Percentiles rank a stretch among this genome's conserved stretches.
Conservation (phyloP, 2,329 filamentous ascomycete genomes). For the Aotearoamyces nothofagi region DNA sequence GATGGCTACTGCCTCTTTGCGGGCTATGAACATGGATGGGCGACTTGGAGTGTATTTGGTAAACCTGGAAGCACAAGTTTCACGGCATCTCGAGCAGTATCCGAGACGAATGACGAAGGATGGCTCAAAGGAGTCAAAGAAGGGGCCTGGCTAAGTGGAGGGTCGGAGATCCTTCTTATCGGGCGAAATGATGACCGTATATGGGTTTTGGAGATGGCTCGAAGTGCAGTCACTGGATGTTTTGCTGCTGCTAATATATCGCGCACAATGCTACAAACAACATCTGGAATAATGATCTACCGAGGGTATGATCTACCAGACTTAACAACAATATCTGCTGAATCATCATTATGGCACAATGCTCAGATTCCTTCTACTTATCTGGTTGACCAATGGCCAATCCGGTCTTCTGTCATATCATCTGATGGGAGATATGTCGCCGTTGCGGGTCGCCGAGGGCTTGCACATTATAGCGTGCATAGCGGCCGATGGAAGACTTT, state of each 20-base stretch:
- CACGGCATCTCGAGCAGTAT: slow-evolving; percentile 46
- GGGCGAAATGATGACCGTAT: slow-evolving; percentile 59
- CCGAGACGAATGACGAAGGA: slow-evolving; percentile 54
- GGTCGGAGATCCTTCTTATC: slow-evolving; percentile 70
- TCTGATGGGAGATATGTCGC: slow-evolving; percentile 88
- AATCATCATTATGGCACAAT: slow-evolving; percentile 90
- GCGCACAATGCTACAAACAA: slow-evolving; percentile 77
- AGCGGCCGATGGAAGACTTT: slow-evolving; percentile 96
- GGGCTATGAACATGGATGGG: slow-evolving; percentile 86
- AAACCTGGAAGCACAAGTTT: slow-evolving; percentile 82
- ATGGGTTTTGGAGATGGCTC: slow-evolving; percentile 83
- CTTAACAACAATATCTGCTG: slow-evolving; percentile 79
- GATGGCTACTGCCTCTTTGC: slow-evolving; percentile 95
- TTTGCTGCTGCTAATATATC: slow-evolving; percentile 86
- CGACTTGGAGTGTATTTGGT: slow-evolving; percentile 93
- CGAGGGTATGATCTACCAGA: slow-evolving; percentile 85
- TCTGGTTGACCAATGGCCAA: slow-evolving; percentile 84
- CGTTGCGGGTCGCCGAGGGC: slow-evolving; percentile 80
- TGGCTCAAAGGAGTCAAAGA: slow-evolving; percentile 72
- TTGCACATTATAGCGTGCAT: slow-evolving; percentile 90
- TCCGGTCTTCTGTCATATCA: slow-evolving; percentile 74
- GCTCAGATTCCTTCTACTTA: slow-evolving; percentile 75
- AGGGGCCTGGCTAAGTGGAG: slow-evolving; percentile 76
- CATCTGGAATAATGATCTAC: slow-evolving; percentile 80
- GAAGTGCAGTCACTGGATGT: slow-evolving; percentile 83